These are phyloP conservation scores for Pseudonitzschia pungens DNA, from an alignment of 108 stramenopile species.

Conservation along the genomic window DNA sequence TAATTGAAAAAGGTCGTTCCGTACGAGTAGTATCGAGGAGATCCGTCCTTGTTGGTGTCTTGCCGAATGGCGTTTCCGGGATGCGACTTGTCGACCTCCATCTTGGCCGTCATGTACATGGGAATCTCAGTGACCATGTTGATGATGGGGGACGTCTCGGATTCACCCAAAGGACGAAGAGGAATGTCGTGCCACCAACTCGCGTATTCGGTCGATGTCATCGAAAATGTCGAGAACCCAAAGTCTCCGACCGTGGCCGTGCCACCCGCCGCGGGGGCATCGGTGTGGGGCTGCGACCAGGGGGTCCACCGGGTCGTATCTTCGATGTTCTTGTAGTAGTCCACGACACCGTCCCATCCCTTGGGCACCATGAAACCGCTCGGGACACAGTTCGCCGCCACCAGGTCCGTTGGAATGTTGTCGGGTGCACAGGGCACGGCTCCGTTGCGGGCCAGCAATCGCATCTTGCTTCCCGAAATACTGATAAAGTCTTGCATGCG, in stretches of 20 bases:
- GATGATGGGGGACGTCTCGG: conserved; percentile 53
- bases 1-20: conserved; percentile 98
- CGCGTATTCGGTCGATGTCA: conserved; percentile 51
- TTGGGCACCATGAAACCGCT: conserved; percentile 99
- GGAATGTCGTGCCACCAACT: conserved; percentile 96
- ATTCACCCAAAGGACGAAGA: conserved; percentile 43
- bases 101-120: conserved; percentile 93
- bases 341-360: conserved; percentile 96
- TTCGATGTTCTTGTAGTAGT: conserved; percentile 96
- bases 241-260: conserved; percentile 67
- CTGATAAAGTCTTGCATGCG: conserved; percentile 95
- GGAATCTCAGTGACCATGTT: conserved; percentile 90
- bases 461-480: conserved; percentile 97
- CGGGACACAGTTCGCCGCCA: conserved; percentile 95
- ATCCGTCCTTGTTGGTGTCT: conserved; percentile 92
- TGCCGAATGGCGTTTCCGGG: conserved; percentile 76
- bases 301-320: conserved; percentile 88
- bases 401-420: conserved; percentile 93
- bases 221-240: conserved; percentile 68
- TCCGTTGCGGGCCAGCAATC: conserved; percentile 89
- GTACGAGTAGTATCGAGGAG: conserved; percentile 95
- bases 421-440: conserved; percentile 90
- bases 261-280: conserved; percentile 51
- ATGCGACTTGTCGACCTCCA: conserved; percentile 90
- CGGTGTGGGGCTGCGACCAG: conserved; percentile 83